phyloP scores from a whole-genome alignment of 495 filamentous ascomycete species.

The Xylaria palmicola region DNA sequence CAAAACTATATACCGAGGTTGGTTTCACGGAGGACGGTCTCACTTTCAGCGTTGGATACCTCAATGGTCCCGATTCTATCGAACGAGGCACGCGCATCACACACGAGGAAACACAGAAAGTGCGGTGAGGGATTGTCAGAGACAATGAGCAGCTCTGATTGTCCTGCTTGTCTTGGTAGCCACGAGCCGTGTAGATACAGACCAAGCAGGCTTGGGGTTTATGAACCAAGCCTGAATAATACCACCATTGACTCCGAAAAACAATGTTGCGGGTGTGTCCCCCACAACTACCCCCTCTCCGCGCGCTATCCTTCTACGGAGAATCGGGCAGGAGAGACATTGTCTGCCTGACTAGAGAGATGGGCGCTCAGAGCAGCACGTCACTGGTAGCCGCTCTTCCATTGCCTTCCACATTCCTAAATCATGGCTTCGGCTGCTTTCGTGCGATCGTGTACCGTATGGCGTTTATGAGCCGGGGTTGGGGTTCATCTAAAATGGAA shows the following conservation, averaged over 20 bases:
- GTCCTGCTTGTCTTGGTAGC: slow-evolving; percentile 21
- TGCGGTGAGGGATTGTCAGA: slow-evolving; percentile 12
- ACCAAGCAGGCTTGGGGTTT: slow-evolving; percentile 16
- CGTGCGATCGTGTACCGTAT: slow-evolving; percentile 16
- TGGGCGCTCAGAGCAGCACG: slow-evolving; percentile 23
- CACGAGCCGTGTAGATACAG: slow-evolving; percentile 28
- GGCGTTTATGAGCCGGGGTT: slow-evolving; percentile 45
- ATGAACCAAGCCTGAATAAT: slow-evolving; percentile 27
- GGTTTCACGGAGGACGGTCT: no score
- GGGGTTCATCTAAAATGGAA: slow-evolving; percentile 46
- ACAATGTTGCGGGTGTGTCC: slow-evolving; percentile 28
- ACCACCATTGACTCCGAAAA: slow-evolving; percentile 30
- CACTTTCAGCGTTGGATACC: no score
- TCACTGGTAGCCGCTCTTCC: slow-evolving; percentile 16
- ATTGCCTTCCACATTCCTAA: slow-evolving; percentile 19
- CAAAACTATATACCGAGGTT: no score
- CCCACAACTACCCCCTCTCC: slow-evolving; percentile 23
- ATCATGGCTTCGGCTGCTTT: slow-evolving; percentile 25
- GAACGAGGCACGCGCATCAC: neutral
- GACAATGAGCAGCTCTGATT: slow-evolving; percentile 18
- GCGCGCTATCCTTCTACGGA: slow-evolving; percentile 17
- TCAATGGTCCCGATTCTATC: no score
- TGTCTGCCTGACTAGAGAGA: slow-evolving; percentile 23
- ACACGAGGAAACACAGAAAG: neutral
- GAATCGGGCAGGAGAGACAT: slow-evolving; percentile 20